Evolutionary conservation across 164 flowering plant genomes (phyloP).

Genomic region (Nymphaea colorata): DNA sequence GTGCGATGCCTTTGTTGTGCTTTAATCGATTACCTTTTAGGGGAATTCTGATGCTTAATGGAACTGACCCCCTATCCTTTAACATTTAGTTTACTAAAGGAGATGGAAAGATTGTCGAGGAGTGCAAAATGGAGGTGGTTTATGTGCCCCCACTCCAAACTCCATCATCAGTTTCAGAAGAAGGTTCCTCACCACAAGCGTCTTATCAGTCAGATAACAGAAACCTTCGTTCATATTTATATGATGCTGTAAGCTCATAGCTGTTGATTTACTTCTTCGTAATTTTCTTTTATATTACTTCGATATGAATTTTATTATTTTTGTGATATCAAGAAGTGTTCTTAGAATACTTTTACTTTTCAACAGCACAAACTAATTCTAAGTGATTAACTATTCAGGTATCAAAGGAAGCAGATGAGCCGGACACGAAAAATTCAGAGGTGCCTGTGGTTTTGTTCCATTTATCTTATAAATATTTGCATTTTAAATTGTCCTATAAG

Average conservation of each 20-base stretch:
- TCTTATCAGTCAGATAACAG: constrained; percentile 34
- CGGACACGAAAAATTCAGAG: not conserved
- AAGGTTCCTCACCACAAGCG: constrained; percentile 65
- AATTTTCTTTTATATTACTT: not conserved
- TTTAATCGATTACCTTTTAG: not conserved
- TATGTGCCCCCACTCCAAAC: constrained; percentile 67
- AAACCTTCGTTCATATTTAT: constrained; percentile 23
- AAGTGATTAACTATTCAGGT: not conserved
- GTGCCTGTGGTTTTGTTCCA: not conserved
- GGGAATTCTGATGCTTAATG: not conserved
- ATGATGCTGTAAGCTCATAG: constrained; percentile 40
- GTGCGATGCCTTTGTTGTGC: constrained; percentile 16
- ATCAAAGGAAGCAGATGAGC: not conserved
- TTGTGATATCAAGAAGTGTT: not conserved
- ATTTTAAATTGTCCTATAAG: no score
- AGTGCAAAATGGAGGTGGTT: constrained; percentile 67
- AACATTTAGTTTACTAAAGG: constrained; percentile 62
- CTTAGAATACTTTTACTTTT: not conserved
- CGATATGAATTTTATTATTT: not conserved
- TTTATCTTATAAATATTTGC: no score
- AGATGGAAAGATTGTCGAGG: constrained; percentile 62
- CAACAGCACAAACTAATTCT: not conserved
- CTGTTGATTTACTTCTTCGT: no score
- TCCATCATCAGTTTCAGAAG: constrained; percentile 93
- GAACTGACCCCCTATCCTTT: not conserved